These are phyloP conservation scores for Rossbeevera mucosa DNA, from an alignment of 768 basidiomycete species.

Conservation along the genomic window DNA sequence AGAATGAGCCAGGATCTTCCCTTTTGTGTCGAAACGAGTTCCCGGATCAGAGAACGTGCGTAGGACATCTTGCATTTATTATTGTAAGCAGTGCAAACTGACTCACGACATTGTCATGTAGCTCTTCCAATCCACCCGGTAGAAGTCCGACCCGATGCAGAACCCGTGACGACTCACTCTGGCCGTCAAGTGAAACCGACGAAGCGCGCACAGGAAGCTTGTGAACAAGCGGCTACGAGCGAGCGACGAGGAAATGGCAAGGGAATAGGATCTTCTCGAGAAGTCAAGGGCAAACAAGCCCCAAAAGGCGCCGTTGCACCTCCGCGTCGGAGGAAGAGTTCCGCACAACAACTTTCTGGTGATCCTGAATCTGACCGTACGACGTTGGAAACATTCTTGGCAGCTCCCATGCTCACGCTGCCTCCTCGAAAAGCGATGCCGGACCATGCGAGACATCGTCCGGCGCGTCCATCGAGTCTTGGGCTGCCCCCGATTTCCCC, in stretches of 20 bases:
- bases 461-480: conserved; percentile 14
- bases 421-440: not conserved
- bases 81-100: not conserved
- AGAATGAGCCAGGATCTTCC: conserved; percentile 30
- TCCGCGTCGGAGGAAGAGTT: not conserved
- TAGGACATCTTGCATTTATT: not conserved
- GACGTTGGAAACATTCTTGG: not conserved
- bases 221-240: not conserved
- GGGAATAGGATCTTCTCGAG: not conserved
- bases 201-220: conserved; percentile 15
- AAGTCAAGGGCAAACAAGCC: not conserved
- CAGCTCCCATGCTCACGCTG: not conserved
- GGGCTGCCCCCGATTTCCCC: conserved; percentile 1
- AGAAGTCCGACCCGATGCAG: not conserved
- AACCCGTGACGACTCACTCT: conserved; percentile 18
- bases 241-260: conserved; percentile 4
- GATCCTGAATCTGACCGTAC: not conserved
- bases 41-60: conserved; percentile 24
- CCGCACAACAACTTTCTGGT: not conserved
- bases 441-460: not conserved
- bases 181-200: conserved; percentile 24
- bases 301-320: not conserved
- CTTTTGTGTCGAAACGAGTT: conserved; percentile 25
- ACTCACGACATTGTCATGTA: not conserved
- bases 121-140: conserved; percentile 10